Percentiles rank a stretch among this genome's conserved stretches.
phyloP scores from a whole-genome alignment of 1,139 yeast genomes.

The Yamadazyma diddensiae region DNA sequence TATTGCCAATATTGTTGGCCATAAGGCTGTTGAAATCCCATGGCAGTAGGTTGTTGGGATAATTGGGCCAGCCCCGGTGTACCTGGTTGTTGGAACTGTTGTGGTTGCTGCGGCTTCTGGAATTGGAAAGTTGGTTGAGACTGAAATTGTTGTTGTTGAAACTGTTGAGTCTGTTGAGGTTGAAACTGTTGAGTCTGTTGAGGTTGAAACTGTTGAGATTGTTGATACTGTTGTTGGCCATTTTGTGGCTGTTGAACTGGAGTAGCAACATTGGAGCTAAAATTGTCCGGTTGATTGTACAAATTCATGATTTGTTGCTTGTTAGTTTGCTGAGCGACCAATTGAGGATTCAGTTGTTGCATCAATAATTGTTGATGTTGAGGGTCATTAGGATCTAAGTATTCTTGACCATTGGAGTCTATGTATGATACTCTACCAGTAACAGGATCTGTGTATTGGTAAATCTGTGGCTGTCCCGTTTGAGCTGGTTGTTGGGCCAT shows the following conservation, averaged over 20 bases:
- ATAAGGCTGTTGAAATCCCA: slow-evolving; percentile 14
- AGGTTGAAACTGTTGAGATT: slow-evolving; percentile 18
- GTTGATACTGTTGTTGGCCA: slow-evolving; percentile 18
- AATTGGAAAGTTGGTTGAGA: slow-evolving; percentile 13
- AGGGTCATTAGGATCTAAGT: slow-evolving; percentile 53
- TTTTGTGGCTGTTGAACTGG: slow-evolving; percentile 18
- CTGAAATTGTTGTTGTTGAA: slow-evolving; percentile 13
- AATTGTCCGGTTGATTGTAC: slow-evolving; percentile 35
- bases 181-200: slow-evolving; percentile 15
- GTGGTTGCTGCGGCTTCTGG: slow-evolving; percentile 3
- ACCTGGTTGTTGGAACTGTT: slow-evolving; percentile 1
- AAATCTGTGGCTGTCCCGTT: slow-evolving; percentile 35
- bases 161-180: slow-evolving; percentile 22
- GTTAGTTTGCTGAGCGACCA: slow-evolving; percentile 42
- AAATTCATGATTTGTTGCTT: slow-evolving; percentile 42
- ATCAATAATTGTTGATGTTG: slow-evolving; percentile 49
- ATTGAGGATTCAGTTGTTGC: slow-evolving; percentile 44
- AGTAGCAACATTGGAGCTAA: slow-evolving; percentile 25
- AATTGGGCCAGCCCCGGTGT: slow-evolving; percentile 1
- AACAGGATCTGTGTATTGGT: slow-evolving; percentile 61
- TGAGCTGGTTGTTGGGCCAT: neutral
- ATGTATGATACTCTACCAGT: slow-evolving; percentile 61
- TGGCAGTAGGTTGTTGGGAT: slow-evolving; percentile 11
- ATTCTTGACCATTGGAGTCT: slow-evolving; percentile 59
- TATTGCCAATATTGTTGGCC: slow-evolving; percentile 9